phyloP scores from a whole-genome alignment of 148 eudicot genomes.

The Amaranthus hypochondriacus region DNA sequence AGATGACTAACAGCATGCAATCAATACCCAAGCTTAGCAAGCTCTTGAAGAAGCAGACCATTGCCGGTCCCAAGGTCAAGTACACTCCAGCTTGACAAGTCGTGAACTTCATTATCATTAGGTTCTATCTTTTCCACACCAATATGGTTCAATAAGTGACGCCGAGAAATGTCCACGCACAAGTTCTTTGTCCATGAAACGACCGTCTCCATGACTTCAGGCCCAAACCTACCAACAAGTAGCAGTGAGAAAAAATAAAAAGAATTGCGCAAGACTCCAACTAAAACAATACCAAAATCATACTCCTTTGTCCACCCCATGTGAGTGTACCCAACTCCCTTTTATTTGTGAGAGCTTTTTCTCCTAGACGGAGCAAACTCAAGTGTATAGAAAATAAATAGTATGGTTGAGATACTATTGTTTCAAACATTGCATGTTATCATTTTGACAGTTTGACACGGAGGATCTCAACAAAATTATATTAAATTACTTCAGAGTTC shows the following conservation, averaged over 20 bases:
- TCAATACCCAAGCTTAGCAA: slow-evolving; percentile 86
- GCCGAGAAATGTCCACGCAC: slow-evolving; percentile 57
- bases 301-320: too few relatives aligned
- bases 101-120: slow-evolving; percentile 41
- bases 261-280: neutral
- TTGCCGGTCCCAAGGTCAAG: slow-evolving; percentile 99
- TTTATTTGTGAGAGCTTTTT: too few relatives aligned
- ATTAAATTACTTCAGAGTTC: neutral
- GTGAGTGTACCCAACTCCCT: too few relatives aligned
- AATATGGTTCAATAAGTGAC: slow-evolving; percentile 45
- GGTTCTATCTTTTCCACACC: slow-evolving; percentile 37
- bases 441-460: too few relatives aligned
- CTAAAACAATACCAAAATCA: neutral
- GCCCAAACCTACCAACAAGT: slow-evolving; percentile 69
- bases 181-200: slow-evolving; percentile 84
- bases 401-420: too few relatives aligned
- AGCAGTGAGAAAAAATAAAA: neutral
- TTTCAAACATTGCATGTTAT: too few relatives aligned
- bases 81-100: slow-evolving; percentile 70
- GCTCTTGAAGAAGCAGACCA: slow-evolving; percentile 95
- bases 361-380: too few relatives aligned
- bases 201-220: slow-evolving; percentile 95
- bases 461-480: too few relatives aligned
- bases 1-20: slow-evolving; percentile 12
- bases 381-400: too few relatives aligned